Base-by-base conservation (phyloP, 2,329 filamentous ascomycete species). In the Remersonia thermophila region DNA sequence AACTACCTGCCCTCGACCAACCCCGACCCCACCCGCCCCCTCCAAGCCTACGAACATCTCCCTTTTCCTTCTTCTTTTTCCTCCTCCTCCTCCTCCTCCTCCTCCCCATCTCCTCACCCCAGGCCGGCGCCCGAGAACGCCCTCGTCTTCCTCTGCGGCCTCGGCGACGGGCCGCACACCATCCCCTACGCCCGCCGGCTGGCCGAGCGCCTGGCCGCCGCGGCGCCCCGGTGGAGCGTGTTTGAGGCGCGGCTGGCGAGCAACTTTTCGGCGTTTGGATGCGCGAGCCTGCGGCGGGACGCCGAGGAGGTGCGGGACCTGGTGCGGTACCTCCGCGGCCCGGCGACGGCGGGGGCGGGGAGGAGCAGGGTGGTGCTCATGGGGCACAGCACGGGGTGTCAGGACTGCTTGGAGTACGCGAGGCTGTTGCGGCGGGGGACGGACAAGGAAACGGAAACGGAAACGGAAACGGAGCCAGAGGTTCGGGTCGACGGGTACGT, bases 401-500 rank as follows among this genome's bases (percentile, higher is more conserved):
- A 75, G 69, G 71, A 75, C 47, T 71, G 66, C 42, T 67, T 74
- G 55, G 67, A 69, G 44, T 76, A 75, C 38, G 60, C 60, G 14
- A 55, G 27, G 4, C 16, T 10, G 20, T 13, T 63, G 36, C 61
- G 61, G 27, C 11, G 9, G 16, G 20, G 27, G 13, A 32, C 30
- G 14, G 25, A 12, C 7, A 31, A 28, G 30, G 28, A 14, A 10
- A n/a, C n/a, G n/a, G n/a, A n/a, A n/a, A n/a, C n/a, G n/a, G n/a
- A n/a, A n/a, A n/a, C n/a, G n/a, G n/a, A n/a, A n/a, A n/a, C n/a
- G n/a, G n/a, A n/a, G n/a, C n/a, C n/a, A n/a, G n/a, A n/a, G n/a
- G n/a, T n/a, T n/a, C n/a, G n/a, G 0, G 60, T 93, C 2, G 74
- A 91, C 41, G 86, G 80, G 26, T 77, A 77, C 33, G 80, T 94